A percentile compares a stretch with the other conserved stretches of the same genome.
Conservation (phyloP, 2,329 filamentous ascomycete genomes). For the Aspergillus nomiae region DNA sequence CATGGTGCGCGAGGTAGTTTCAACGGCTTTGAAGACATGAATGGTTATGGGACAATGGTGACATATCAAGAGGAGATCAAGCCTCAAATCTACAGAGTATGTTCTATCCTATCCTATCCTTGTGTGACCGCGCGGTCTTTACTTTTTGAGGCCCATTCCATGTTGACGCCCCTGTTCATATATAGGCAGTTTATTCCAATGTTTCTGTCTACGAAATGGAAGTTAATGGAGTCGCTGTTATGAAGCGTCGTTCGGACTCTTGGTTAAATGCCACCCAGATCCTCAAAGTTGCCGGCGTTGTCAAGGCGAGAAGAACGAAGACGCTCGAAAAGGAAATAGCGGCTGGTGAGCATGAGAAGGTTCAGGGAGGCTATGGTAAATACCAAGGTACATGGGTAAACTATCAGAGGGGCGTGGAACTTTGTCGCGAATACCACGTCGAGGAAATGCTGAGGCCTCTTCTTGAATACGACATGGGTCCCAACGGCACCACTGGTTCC, state of each 20-base stretch:
- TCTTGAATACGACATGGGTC: conserved; percentile 52
- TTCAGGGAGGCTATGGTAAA: conserved; percentile 97
- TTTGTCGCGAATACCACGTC: conserved; percentile 73
- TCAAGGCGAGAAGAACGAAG: conserved; percentile 97
- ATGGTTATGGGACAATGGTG: conserved; percentile 41
- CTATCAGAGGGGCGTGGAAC: conserved; percentile 87
- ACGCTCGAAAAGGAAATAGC: conserved; percentile 97
- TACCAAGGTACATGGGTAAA: conserved; percentile 99
- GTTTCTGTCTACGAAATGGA: conserved; percentile 99
- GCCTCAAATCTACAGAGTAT: conserved; percentile 52
- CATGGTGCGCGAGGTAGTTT: conserved; percentile 38
- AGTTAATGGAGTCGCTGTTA: conserved; percentile 87
- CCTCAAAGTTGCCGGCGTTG: conserved; percentile 93
- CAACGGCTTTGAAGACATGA: conserved; percentile 43
- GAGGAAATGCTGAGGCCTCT: conserved; percentile 51
- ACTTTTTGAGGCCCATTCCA: conserved; percentile 6
- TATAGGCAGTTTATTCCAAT: conserved; percentile 84
- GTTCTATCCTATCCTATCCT: conserved; percentile 18
- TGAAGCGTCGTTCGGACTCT: conserved; percentile 91
- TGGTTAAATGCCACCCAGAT: conserved; percentile 99
- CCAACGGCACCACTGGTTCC: conserved; percentile 63
- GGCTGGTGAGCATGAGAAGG: conserved; percentile 95
- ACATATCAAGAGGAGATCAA: conserved; percentile 42
- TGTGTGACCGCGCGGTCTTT: background rate
- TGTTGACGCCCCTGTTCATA: background rate